Base-by-base conservation (phyloP, 2,329 filamentous ascomycete species). In the Dendryphion nanum region DNA sequence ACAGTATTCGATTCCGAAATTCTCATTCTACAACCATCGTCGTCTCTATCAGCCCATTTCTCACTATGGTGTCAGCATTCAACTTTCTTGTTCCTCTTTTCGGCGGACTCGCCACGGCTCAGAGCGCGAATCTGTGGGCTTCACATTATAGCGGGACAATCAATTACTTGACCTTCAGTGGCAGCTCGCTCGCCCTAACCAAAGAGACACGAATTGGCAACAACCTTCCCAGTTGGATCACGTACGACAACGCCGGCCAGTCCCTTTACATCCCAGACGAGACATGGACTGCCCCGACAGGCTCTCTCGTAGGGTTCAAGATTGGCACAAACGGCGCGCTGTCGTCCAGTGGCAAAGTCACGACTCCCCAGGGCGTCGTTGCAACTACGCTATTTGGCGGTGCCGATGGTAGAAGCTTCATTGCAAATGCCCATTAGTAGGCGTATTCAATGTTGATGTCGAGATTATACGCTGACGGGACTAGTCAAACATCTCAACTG, bases 391-490 rank as follows among this genome's bases (percentile, higher is more conserved):
- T 62, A 3, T 63, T 63, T 35, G 58, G 58, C 6, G 58, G 60
- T 7, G 6, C 48, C 4, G 48, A 63, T 38, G 59, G 60, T 4
- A 50, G 33, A 26, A 42, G 55, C 10, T 64, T 56, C 43, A 60
- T 63, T 18, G 54, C 54, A 12, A 59, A 55, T 29, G 57, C 51
- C 13, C 58, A 61, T 34, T 61, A 61, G 55, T 59, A 38, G 30
- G 59, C 49, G n/a, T n/a, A n/a, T n/a, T n/a, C n/a, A n/a, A n/a
- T n/a, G n/a, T n/a, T n/a, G n/a, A n/a, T n/a, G n/a, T n/a, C n/a
- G 7, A 4, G 1, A 20, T 8, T 31, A 8, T 8, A 18, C 7
- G 12, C n/a, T 39, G 33, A 30, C 19, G 0, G 14, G n/a, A n/a
- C n/a, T 33, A 63, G 57, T 36, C 47, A 53, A 44, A 38, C 59